Evolutionary conservation across 331 rosid species (phyloP), one percentile per base, ranked within the genome.

Genomic region (Quercus lobata): DNA sequence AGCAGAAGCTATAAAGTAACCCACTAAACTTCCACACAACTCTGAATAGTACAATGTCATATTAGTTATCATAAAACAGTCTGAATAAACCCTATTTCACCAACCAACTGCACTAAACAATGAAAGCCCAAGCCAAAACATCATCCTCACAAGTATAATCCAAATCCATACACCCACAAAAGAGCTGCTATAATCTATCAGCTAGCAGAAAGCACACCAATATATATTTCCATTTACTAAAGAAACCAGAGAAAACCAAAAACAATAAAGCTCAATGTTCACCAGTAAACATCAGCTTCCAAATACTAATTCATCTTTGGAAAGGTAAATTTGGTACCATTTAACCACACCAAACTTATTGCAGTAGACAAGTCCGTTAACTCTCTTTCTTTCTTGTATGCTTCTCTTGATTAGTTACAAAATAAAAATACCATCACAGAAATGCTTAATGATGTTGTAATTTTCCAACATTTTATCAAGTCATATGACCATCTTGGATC

Each of bases 51-150:
- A 83, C 57, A 77, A 82, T 83, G 69, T 73, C 75, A 57, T 66
- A 69, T 76, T 74, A 46, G 87, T 62, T 65, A 83, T 72, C 30
- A 79, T 29, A 85, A 25, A 86, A 69, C 82, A 80, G 52, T 69
- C 86, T 9, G 71, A 80, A 46, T 66, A 73, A 82, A 61, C 80
- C 80, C 89, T 74, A 89, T 32, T 62, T 14, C 81, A 75, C 76
- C 80, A 82, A 69, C 78, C 84, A 81, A 83, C 57, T 82, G 79
- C 76, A 71, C n/a, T 84, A 69, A 46, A 18, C 76, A 72, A 71
- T 19, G 76, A 78, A 79, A 82, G 75, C 74, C 81, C 83, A 73
- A 63, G 76, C 83, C 79, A 85, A 35, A 54, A 73, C 83, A 69
- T 27, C 69, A 74, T 18, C 78, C 62, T 76, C 58, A 46, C 69